Evolutionary conservation across 352 stramenopile species (phyloP), one percentile per base, ranked within the genome.

Genomic region (Elongisporangium anandrum): DNA sequence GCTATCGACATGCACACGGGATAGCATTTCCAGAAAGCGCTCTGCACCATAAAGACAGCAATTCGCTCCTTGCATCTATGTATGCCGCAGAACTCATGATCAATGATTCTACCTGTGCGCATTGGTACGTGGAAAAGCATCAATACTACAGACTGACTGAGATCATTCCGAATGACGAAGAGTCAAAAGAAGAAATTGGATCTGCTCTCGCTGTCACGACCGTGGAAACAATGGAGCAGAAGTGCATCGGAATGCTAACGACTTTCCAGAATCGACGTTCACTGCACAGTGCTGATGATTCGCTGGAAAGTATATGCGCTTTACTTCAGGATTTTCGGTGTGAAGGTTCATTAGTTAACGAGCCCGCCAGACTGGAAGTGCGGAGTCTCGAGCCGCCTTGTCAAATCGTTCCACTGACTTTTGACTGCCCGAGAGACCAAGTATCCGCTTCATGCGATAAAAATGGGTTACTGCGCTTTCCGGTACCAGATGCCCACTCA

Each of bases 1-100:
- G 45, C 21, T 80, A 75, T 63, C 73, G 73, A 21, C 60, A 77
- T 58, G 34, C 81, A 4, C 72, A 76, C 51, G 70, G 63, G 6
- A 63, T 84, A 21, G 50, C 66, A 6, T 66, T 74, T 50, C 68
- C 63, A 23, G 17, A 45, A 17, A 7, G 34, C 34, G 2, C 10
- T 45, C 16, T 69, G 34, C 20, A 49, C n/a, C 15, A 69, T 20
- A n/a, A 23, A n/a, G 23, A 34, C 26, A 51, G 0, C 39, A 54
- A 34, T 8, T 45, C 15, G 0, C 64, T 73, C 39, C 45, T 71
- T 5, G 52, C 66, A n/a, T 41, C 52, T 1, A n/a, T 56, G 7
- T 58, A 61, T 19, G 64, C 52, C 19, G 68, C 64, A 41, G 68
- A 81, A 21, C 45, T 84, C 4, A 38, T 84, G 59, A 52, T 84